phyloP scores from a whole-genome alignment of 2,329 filamentous ascomycete species.

The Uncinocarpus reesii region DNA sequence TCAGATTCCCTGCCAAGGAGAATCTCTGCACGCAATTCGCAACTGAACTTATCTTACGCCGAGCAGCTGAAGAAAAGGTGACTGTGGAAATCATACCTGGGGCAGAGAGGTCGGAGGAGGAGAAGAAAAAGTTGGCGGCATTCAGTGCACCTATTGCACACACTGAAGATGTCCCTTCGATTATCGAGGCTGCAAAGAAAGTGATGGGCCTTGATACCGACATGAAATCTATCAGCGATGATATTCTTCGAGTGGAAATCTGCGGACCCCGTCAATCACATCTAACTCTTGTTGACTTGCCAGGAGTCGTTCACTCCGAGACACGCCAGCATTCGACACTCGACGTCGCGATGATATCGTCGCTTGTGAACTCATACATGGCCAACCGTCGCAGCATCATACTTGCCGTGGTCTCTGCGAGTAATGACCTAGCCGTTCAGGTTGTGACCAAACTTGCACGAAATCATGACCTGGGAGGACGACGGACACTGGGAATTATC shows the following conservation, averaged over 20 bases:
- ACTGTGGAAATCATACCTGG: constrained; percentile 20
- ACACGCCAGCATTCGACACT: constrained; percentile 13
- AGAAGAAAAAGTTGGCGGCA: constrained; percentile 16
- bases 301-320: constrained; percentile 14
- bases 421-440: constrained; percentile 47
- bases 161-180: constrained; percentile 5
- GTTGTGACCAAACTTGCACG: constrained; percentile 36
- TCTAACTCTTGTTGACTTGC: constrained; percentile 17
- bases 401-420: constrained; percentile 45
- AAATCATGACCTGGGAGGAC: constrained; percentile 21
- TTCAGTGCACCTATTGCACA: constrained; percentile 14
- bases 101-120: constrained; percentile 9
- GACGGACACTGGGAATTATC: constrained; percentile 26
- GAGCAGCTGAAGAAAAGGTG: constrained; percentile 7
- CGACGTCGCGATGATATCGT: constrained; percentile 18
- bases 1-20: constrained; percentile 23
- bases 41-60: constrained; percentile 23
- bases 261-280: constrained; percentile 13
- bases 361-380: constrained; percentile 41
- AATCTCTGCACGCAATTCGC: constrained; percentile 27
- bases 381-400: constrained; percentile 49
- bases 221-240: constrained; percentile 8
- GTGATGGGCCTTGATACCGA: constrained; percentile 14
- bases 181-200: constrained; percentile 12
- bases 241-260: constrained; percentile 14